Conservation (phyloP, 148 eudicot genomes). For the Pharnaceum exiguum region DNA sequence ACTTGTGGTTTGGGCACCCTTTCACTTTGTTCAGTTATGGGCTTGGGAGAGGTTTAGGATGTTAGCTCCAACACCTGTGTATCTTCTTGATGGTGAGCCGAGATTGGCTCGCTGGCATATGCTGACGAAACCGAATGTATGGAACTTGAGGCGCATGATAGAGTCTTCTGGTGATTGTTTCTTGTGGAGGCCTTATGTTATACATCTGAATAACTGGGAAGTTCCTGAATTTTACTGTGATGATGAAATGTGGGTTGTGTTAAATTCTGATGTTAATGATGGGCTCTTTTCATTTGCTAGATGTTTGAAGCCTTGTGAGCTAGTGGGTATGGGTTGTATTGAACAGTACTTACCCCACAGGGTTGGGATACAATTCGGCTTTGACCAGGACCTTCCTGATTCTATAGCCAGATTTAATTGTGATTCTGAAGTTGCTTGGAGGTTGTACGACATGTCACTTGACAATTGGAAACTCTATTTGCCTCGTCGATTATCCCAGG, state of each 20-base stretch:
- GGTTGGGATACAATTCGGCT: conserved; percentile 50
- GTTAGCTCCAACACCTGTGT: conserved; percentile 5
- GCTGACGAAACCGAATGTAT: neutral
- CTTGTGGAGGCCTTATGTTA: conserved; percentile 34
- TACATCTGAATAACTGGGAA: conserved; percentile 1
- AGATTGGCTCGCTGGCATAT: conserved; percentile 19
- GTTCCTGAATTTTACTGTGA: conserved; percentile 21
- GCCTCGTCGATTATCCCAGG: neutral
- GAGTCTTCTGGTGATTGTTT: conserved; percentile 6
- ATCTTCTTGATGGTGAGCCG: neutral
- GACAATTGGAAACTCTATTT: conserved; percentile 6
- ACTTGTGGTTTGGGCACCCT: conserved; percentile 10
- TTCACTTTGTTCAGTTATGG: conserved; percentile 33
- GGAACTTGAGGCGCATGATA: neutral
- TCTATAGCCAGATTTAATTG: neutral
- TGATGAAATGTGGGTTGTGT: conserved; percentile 5
- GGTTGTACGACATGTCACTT: conserved; percentile 3
- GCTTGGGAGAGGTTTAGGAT: conserved; percentile 34
- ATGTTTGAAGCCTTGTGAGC: conserved; percentile 28
- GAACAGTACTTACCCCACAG: conserved; percentile 46
- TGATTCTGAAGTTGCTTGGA: neutral
- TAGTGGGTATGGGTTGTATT: conserved; percentile 30
- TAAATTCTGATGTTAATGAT: conserved; percentile 4
- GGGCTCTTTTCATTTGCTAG: conserved; percentile 19
- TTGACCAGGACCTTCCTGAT: conserved; percentile 43